Conservation (phyloP, 2,329 filamentous ascomycete genomes). For the Neocucurbitaria cava region DNA sequence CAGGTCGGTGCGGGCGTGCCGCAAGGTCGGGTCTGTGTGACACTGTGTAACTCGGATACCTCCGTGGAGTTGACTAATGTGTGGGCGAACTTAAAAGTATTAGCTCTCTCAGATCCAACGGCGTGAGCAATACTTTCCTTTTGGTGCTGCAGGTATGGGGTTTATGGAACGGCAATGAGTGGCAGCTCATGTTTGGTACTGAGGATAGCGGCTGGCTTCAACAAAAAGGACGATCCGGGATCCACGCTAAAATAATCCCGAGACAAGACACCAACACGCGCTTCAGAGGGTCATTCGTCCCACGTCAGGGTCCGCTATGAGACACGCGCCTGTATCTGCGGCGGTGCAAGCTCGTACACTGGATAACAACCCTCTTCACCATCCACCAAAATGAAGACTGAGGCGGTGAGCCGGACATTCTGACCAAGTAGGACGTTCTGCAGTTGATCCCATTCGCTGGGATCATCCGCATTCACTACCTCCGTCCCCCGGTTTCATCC, state of each 20-base stretch:
- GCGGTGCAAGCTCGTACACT: neutral
- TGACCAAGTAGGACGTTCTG: neutral
- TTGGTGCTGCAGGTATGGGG: neutral
- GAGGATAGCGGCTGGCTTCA: neutral
- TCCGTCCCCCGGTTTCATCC: neutral
- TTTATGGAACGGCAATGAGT: neutral
- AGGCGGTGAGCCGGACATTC: neutral
- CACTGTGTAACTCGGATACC: conserved; percentile 3
- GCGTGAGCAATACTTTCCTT: neutral
- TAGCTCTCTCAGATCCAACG: neutral
- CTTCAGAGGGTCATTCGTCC: neutral
- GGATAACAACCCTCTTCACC: neutral
- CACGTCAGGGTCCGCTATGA: neutral
- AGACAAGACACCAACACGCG: conserved; percentile 5
- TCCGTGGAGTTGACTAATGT: neutral
- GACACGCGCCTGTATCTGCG: neutral
- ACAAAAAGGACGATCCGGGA: neutral
- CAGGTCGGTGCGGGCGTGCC: conserved; percentile 18
- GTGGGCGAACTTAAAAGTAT: neutral
- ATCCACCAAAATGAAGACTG: neutral
- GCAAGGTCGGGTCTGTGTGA: conserved; percentile 21
- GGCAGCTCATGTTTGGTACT: neutral
- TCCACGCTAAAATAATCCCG: neutral
- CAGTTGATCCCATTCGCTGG: neutral
- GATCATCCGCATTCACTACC: neutral